Base-by-base conservation (phyloP, 78 protist species). In the Dictyostelium purpureum region DNA sequence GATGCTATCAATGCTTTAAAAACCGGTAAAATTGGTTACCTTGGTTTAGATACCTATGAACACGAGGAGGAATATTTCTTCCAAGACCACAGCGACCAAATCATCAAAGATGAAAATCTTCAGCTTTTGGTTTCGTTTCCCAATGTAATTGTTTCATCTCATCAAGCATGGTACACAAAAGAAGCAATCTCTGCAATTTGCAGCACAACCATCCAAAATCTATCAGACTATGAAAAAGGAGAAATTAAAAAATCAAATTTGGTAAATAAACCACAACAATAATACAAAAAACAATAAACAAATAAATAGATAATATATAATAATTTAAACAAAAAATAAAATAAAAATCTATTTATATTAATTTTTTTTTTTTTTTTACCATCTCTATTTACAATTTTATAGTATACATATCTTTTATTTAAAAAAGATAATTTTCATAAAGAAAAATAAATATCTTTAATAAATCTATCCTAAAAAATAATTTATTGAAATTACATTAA, bases 151-250 rank as follows among this genome's bases (percentile, higher is more conserved):
- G 63, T 96, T 75, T 91, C 97, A 14, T 85, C 96, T 26, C 98
- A 95, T 77, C 97, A 97, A 85, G 98, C 98, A 31, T 97, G 96
- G 97, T 77, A 93, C 52, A 96, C 98, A 9, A 52, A 37, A 33
- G 95, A 95, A 45, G 97, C 98, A 1, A 94, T 97, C 38, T 26
- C 7, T 14, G 78, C 77, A 45, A 97, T 97, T 78, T 95, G 97
- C 12, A n/a, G 49, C 21, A 54, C 67, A 3, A 95, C 97, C 28
- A 19, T 96, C 12, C 52, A 54, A 16, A 96, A 95, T 26, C 26
- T 85, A 0, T 19, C 1, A 14, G 76, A 73, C 33, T 73, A 28
- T 18, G 5, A 2, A 6, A 16, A 61, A 10, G 45, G 52, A 7
- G 47, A 54, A 38, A 26, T 71, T 33, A 67, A 65, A 67, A 38